phyloP scores from a whole-genome alignment of 805 yeast species.

The Ogataea trehaloabstinens region DNA sequence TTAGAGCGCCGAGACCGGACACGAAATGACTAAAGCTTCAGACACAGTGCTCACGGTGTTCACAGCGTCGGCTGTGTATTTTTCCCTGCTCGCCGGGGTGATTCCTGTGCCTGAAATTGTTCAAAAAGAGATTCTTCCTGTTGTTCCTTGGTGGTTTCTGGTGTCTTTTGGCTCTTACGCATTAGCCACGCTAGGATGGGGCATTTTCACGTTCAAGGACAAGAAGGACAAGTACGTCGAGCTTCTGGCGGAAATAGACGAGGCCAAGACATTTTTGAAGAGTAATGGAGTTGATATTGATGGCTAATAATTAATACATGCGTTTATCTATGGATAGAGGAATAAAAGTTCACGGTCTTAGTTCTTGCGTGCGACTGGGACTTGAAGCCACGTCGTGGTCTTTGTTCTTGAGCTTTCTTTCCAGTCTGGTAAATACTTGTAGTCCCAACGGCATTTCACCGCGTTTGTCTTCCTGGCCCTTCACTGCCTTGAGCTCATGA shows the following conservation, averaged over 20 bases:
- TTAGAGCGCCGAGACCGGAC: background rate
- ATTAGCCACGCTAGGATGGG: slow-evolving; percentile 65
- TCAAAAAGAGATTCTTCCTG: slow-evolving; percentile 57
- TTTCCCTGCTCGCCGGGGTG: slow-evolving; percentile 48
- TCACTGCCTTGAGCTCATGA: slow-evolving; percentile 27
- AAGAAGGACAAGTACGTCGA: slow-evolving; percentile 66
- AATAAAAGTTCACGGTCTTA: background rate
- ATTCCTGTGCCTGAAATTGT: slow-evolving; percentile 52
- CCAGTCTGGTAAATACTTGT: slow-evolving; percentile 81
- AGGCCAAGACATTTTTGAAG: slow-evolving; percentile 59
- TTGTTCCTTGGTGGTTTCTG: slow-evolving; percentile 66
- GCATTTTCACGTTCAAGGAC: slow-evolving; percentile 66
- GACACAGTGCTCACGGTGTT: slow-evolving; percentile 51
- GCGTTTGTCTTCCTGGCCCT: slow-evolving; percentile 37
- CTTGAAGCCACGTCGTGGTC: background rate
- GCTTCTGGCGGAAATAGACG: slow-evolving; percentile 55
- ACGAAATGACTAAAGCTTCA: slow-evolving; percentile 62
- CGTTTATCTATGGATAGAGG: slow-evolving; percentile 11
- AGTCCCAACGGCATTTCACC: slow-evolving; percentile 70
- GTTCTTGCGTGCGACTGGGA: slow-evolving; percentile 7
- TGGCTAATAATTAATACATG: background rate
- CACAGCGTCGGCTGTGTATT: slow-evolving; percentile 50
- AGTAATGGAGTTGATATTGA: slow-evolving; percentile 53
- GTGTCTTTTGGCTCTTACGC: slow-evolving; percentile 70
- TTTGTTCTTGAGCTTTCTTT: slow-evolving; percentile 55